These are phyloP conservation scores for Paraconiothyrium sp. DNA, from an alignment of 2,329 filamentous ascomycete genomes.

Conservation along the genomic window DNA sequence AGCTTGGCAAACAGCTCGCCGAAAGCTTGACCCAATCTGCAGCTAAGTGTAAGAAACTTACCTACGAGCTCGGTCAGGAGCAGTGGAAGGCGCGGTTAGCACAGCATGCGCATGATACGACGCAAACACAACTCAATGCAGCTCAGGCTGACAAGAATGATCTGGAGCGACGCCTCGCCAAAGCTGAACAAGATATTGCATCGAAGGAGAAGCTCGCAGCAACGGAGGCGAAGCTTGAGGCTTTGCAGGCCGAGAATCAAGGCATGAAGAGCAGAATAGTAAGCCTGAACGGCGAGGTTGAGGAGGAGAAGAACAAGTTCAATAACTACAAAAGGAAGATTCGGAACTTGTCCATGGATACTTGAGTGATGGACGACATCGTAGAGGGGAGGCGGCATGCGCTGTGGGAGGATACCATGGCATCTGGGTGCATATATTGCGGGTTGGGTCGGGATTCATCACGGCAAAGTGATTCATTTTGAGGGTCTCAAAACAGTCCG, in stretches of 20 bases:
- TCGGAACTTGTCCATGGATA: slow-evolving; percentile 3
- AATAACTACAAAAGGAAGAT: slow-evolving; percentile 10
- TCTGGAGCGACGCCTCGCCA: not conserved
- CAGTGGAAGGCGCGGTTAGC: not conserved
- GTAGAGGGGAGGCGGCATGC: not conserved
- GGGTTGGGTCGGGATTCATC: not conserved
- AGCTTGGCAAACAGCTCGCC: not conserved
- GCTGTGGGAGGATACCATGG: not conserved
- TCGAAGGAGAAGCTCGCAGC: not conserved
- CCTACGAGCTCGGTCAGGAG: not conserved
- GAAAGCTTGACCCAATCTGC: not conserved
- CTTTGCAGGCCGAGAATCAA: not conserved
- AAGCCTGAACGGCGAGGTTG: not conserved
- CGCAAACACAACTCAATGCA: not conserved
- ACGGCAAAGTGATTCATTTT: not conserved
- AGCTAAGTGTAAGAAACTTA: not conserved
- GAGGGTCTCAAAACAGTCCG: not conserved
- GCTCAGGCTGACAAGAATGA: not conserved
- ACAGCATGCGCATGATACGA: not conserved
- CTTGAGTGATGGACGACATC: not conserved
- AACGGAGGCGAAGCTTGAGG: not conserved
- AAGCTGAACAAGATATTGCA: not conserved
- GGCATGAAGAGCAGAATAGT: not conserved
- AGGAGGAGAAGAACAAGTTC: slow-evolving; percentile 3
- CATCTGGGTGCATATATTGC: not conserved